phyloP scores from a whole-genome alignment of 169 alveolate species.

The Theileria parva region DNA sequence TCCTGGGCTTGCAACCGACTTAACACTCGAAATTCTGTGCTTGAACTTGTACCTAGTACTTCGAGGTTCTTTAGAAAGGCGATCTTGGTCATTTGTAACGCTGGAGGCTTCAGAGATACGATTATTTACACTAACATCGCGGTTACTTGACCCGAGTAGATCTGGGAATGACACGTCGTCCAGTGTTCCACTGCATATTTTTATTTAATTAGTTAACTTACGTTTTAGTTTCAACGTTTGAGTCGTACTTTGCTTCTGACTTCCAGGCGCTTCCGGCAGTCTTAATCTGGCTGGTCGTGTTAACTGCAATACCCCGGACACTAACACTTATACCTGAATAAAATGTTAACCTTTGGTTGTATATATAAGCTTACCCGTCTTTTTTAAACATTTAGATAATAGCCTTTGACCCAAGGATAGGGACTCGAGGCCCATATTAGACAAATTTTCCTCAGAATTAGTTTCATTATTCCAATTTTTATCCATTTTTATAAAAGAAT shows the following conservation, averaged over 20 bases:
- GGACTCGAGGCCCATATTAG: constrained; percentile 24
- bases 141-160: constrained; percentile 37
- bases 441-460: constrained; percentile 20
- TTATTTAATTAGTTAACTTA: constrained; percentile 2
- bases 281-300: constrained; percentile 47
- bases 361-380: constrained; percentile 32
- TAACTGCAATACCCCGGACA: constrained; percentile 64
- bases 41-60: background rate
- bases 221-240: background rate
- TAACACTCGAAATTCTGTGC: background rate
- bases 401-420: constrained; percentile 60
- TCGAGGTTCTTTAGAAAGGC: constrained; percentile 1
- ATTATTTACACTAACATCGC: constrained; percentile 19
- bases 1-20: background rate
- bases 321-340: constrained; percentile 53
- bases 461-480: constrained; percentile 28
- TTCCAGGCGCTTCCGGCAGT: constrained; percentile 67
- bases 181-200: constrained; percentile 14
- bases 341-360: background rate
- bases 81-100: background rate
- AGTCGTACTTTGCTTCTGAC: constrained; percentile 36
- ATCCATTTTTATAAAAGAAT: constrained; percentile 12
- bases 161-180: constrained; percentile 62
- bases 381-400: constrained; percentile 31
- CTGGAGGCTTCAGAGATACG: constrained; percentile 6